Evolutionary conservation across 148 eudicot species (phyloP), one percentile per base, ranked within the genome.

Genomic region (Diospyros kaki): DNA sequence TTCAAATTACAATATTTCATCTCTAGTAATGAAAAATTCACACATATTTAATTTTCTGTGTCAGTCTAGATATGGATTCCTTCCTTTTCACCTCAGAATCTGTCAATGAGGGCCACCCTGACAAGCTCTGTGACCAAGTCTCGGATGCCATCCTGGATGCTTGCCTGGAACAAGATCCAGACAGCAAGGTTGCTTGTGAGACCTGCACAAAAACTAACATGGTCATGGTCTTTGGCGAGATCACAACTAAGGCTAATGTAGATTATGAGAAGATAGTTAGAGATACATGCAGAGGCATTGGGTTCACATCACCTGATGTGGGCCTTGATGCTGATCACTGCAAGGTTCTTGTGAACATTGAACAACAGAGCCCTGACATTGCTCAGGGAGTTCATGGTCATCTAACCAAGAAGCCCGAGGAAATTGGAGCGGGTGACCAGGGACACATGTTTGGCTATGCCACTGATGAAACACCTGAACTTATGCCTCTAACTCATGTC

Each of bases 401-500:
- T 71, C 78, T 85, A 66, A 82, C 77, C 72, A 85, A 82, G 83
- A 80, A 74, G 60, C 87, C 87, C 4, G 87, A 85, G 81, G 87
- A 85, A 65, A 79, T 85, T 56, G 87, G 87, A 64, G 87, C 85
- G 18, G 87, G 87, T 70, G 87, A 84, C 77, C 87, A 84, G 61
- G 87, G 87, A n/a, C 87, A 84, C 81, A 84, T 84, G 87, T 84
- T 84, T 73, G 88, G 88, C 59, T 85, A 85, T 72, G 88, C 88
- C 40, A 85, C 88, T 53, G 88, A 85, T 69, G 88, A 85, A 75
- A 85, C 88, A 12, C 85, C 88, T 2, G 88, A 85, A 59, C 75
- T 80, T 28, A 85, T 85, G 88, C 88, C 88, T 6, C 79, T 85
- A 4, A 85, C 84, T 59, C 88, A 85, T 70, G 86, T 85, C 78